These are phyloP conservation scores for Articulospora tetracladia DNA, from an alignment of 495 filamentous ascomycete genomes.

Conservation along the genomic window DNA sequence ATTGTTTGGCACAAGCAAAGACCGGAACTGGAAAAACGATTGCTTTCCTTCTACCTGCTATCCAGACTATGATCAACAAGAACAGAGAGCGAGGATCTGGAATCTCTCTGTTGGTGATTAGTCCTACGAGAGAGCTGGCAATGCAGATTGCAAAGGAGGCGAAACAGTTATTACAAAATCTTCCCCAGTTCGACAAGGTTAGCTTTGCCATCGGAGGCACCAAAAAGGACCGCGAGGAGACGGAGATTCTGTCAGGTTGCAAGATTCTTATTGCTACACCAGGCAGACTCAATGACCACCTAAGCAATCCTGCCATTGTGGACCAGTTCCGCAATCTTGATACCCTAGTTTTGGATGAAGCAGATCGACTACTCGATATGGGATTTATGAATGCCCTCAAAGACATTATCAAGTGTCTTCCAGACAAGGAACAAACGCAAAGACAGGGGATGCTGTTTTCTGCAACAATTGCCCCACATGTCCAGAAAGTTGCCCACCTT, in stretches of 20 bases:
- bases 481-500: constrained; percentile 55
- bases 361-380: constrained; percentile 63
- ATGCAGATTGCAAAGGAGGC: constrained; percentile 61
- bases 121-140: constrained; percentile 63
- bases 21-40: constrained; percentile 69
- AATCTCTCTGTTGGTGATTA: constrained; percentile 59
- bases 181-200: constrained; percentile 28
- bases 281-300: constrained; percentile 59
- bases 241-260: constrained; percentile 30
- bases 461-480: constrained; percentile 61
- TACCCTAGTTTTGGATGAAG: constrained; percentile 63
- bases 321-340: constrained; percentile 45
- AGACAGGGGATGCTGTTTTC: constrained; percentile 74
- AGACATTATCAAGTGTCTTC: constrained; percentile 52
- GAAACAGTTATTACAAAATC: constrained; percentile 27
- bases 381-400: constrained; percentile 58
- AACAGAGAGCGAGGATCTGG: constrained; percentile 26
- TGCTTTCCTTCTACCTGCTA: constrained; percentile 61
- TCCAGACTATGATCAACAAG: constrained; percentile 53
- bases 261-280: constrained; percentile 60
- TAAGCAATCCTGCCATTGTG: constrained; percentile 41
- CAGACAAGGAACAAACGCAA: constrained; percentile 43
- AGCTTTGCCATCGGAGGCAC: constrained; percentile 37
- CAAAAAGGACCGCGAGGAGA: constrained; percentile 33
- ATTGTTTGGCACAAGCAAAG: constrained; percentile 57